A percentile compares a stretch with the other conserved stretches of the same genome.
Evolutionary conservation across 192 early-diverging fungal genomes (phyloP).

Genomic region (Phlyctochytrium planicorne): DNA sequence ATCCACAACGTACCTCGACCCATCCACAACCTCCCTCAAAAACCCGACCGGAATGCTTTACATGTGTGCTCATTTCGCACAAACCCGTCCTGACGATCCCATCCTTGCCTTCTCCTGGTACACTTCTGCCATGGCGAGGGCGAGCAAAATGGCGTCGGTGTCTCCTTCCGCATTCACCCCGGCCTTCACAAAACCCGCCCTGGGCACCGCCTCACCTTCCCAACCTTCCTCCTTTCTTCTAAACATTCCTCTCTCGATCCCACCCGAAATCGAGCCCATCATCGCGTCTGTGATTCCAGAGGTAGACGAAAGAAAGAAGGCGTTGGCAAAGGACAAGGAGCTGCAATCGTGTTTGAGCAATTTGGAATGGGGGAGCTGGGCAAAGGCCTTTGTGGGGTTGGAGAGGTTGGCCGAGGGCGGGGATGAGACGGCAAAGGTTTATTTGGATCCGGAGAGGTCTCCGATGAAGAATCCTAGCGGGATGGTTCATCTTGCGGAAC

Average conservation of each 20-base stretch:
- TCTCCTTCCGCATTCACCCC: background rate
- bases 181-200: background rate
- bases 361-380: background rate
- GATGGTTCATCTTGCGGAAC: background rate
- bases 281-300: background rate
- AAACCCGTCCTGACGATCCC: background rate
- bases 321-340: background rate
- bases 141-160: background rate
- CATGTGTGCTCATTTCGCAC: background rate
- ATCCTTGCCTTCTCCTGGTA: background rate
- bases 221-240: background rate
- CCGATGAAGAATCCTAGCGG: background rate
- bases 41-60: background rate
- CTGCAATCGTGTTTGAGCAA: background rate
- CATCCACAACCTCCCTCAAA: background rate
- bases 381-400: background rate
- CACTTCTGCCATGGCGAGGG: background rate
- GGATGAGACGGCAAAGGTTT: background rate
- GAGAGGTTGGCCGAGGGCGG: background rate
- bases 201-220: background rate
- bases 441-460: background rate
- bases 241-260: background rate
- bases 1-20: background rate
- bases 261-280: background rate
- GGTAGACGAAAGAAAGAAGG: background rate